Percentiles rank a stretch among this genome's conserved stretches.
Evolutionary conservation across 805 yeast genomes (phyloP).

Genomic region (Starmera amethionina): DNA sequence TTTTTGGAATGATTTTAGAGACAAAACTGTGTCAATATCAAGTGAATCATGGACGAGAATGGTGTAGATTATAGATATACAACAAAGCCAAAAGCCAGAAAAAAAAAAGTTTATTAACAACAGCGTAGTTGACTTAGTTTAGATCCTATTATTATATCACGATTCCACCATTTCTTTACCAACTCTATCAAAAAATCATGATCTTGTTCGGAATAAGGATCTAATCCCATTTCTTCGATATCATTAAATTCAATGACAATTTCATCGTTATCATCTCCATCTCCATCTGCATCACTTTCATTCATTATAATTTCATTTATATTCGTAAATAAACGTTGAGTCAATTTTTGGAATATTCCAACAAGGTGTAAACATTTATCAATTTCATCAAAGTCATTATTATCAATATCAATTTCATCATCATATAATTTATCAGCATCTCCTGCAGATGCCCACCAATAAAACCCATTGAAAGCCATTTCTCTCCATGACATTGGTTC

Average conservation of each 20-base stretch:
- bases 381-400: slow-evolving; percentile 14
- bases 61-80: slow-evolving; percentile 49
- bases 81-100: background rate
- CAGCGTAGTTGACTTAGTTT: slow-evolving; percentile 26
- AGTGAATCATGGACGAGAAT: slow-evolving; percentile 60
- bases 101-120: slow-evolving; percentile 3
- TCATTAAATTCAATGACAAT: slow-evolving; percentile 32
- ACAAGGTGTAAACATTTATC: slow-evolving; percentile 23
- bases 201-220: slow-evolving; percentile 40
- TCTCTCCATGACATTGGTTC: slow-evolving; percentile 48
- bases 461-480: slow-evolving; percentile 55
- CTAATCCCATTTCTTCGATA: slow-evolving; percentile 47
- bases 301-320: slow-evolving; percentile 28
- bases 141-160: slow-evolving; percentile 30
- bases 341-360: slow-evolving; percentile 43
- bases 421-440: slow-evolving; percentile 34
- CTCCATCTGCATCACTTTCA: slow-evolving; percentile 11
- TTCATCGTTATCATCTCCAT: slow-evolving; percentile 5
- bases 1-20: slow-evolving; percentile 66
- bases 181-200: slow-evolving; percentile 32
- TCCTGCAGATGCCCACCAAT: slow-evolving; percentile 89
- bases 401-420: slow-evolving; percentile 30
- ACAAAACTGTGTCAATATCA: slow-evolving; percentile 65
- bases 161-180: slow-evolving; percentile 38
- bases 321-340: slow-evolving; percentile 31